Evolutionary conservation across 1,139 yeast species (phyloP).

Genomic region (Sugiyamaella xylanicola): DNA sequence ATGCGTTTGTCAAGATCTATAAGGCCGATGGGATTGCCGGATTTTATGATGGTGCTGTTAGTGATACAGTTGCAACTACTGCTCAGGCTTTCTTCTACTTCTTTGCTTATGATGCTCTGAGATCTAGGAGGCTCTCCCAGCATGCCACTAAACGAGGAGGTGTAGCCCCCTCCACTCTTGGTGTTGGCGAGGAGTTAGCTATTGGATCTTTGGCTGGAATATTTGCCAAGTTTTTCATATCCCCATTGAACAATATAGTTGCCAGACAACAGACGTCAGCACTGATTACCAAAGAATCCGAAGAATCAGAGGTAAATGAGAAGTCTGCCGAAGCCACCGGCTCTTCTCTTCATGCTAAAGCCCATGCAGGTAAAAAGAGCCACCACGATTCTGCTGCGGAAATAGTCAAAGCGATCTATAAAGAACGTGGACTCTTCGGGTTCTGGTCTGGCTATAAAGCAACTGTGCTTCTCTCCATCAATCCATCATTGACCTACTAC

Average conservation of each 20-base stretch:
- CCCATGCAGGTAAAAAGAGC: no score
- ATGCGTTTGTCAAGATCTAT: conserved; percentile 59
- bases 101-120: conserved; percentile 83
- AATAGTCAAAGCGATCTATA: conserved; percentile 53
- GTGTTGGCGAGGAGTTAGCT: conserved; percentile 82
- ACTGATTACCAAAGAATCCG: conserved; percentile 15
- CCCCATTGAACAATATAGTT: conserved; percentile 41
- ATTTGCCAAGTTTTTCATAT: conserved; percentile 41
- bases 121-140: conserved; percentile 78
- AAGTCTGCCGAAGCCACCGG: not conserved
- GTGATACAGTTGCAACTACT: conserved; percentile 39
- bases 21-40: conserved; percentile 54
- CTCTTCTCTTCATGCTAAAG: not conserved
- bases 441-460: conserved; percentile 80
- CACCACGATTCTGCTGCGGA: conserved; percentile 21
- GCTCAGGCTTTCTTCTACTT: conserved; percentile 49
- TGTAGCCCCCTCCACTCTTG: conserved; percentile 72
- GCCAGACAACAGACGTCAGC: conserved; percentile 40
- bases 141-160: conserved; percentile 79
- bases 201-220: conserved; percentile 79
- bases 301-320: not conserved
- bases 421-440: conserved; percentile 63
- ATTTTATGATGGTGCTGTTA: conserved; percentile 68
- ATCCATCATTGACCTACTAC: conserved; percentile 73
- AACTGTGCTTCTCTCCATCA: conserved; percentile 65